Evolutionary conservation across 345 rosid genomes (phyloP).

Genomic region (Camelina sativa): DNA sequence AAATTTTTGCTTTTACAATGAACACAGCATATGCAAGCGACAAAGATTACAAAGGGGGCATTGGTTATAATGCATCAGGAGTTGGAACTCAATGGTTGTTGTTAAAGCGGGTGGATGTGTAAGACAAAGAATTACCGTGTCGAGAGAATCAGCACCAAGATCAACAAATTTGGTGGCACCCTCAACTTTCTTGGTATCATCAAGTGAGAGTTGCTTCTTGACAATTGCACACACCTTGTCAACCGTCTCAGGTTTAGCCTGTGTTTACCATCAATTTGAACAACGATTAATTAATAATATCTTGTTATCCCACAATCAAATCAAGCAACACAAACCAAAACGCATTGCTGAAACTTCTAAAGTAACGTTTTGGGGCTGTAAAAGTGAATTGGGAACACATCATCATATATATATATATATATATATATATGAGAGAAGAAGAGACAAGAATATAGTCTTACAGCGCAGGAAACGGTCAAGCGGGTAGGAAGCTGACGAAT

Average conservation of each 20-base stretch:
- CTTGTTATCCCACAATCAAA: not conserved
- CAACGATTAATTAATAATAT: not conserved
- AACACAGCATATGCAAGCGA: not conserved
- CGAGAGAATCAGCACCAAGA: slow-evolving; percentile 81
- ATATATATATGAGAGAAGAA: too few species aligned
- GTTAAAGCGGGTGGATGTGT: not conserved
- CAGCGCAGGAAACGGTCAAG: slow-evolving; percentile 55
- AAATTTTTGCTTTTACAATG: not conserved
- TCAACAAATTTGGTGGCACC: slow-evolving; percentile 53
- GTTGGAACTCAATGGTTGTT: not conserved
- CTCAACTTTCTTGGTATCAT: slow-evolving; percentile 32
- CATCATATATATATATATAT: not conserved
- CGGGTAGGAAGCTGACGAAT: slow-evolving; percentile 42
- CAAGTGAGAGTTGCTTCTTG: slow-evolving; percentile 59
- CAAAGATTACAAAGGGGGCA: not conserved
- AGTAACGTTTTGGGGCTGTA: not conserved
- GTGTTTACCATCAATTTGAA: slow-evolving; percentile 31
- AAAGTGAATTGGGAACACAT: not conserved
- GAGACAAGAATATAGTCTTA: slow-evolving; percentile 35
- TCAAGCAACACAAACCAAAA: not conserved
- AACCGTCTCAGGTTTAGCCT: slow-evolving; percentile 72
- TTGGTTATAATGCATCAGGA: not conserved
- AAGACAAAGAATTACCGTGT: slow-evolving; percentile 48
- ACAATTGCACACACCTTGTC: slow-evolving; percentile 61
- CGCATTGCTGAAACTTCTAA: not conserved